Evolutionary conservation across 495 filamentous ascomycete genomes (phyloP).

Genomic region (Delitschia confertaspora): DNA sequence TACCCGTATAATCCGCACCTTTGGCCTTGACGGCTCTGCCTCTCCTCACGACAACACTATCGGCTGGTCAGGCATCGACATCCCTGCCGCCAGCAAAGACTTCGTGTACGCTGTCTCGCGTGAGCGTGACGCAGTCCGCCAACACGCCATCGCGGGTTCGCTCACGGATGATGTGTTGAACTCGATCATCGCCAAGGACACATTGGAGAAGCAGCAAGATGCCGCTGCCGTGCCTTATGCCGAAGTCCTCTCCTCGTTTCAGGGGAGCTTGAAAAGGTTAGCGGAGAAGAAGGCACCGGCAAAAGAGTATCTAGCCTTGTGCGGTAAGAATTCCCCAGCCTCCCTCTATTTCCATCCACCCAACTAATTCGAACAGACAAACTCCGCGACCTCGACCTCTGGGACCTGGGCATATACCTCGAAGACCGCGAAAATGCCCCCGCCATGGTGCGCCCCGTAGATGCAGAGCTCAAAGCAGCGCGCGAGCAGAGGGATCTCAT

Average conservation of each 20-base stretch:
- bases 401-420: conserved; percentile 72
- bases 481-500: conserved; percentile 58
- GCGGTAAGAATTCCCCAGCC: conserved; percentile 44
- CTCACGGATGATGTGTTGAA: conserved; percentile 10
- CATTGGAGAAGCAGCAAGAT: conserved; percentile 13
- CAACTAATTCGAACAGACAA: conserved; percentile 1
- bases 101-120: conserved; percentile 31
- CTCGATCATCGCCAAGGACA: conserved; percentile 18
- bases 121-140: conserved; percentile 33
- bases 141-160: conserved; percentile 27
- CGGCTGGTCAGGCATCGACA: conserved; percentile 72
- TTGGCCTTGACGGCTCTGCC: conserved; percentile 68
- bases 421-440: conserved; percentile 70
- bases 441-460: conserved; percentile 77
- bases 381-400: conserved; percentile 71
- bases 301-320: conserved; percentile 44
- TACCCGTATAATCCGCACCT: conserved; percentile 71
- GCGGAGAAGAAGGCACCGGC: conserved; percentile 27
- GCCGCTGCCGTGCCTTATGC: conserved; percentile 26
- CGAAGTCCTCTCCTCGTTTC: conserved; percentile 32
- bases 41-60: conserved; percentile 51
- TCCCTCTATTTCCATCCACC: background rate
- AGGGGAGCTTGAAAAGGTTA: conserved; percentile 26
- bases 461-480: conserved; percentile 59
- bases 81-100: conserved; percentile 41